Percentiles rank a stretch among this genome's conserved stretches.
Conservation (phyloP, 371 early-diverging fungal genomes). For the Mucor racemosus region DNA sequence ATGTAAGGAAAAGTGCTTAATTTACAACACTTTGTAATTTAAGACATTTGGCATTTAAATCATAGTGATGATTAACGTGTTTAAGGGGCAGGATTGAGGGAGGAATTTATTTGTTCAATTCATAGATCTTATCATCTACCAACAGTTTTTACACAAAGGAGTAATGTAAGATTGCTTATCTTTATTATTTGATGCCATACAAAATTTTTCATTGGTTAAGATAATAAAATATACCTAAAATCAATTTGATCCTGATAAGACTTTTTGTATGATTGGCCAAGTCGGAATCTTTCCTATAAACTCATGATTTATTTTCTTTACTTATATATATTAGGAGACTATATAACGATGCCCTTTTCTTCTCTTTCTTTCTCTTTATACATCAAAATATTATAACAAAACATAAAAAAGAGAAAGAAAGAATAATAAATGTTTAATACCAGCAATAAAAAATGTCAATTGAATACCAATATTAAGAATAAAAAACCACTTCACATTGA, state of each 20-base stretch:
- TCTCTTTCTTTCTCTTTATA: slow-evolving; percentile 9
- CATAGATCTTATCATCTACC: slow-evolving; percentile 8
- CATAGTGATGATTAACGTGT: neutral
- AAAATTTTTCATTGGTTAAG: slow-evolving; percentile 15
- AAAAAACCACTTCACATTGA: slow-evolving; percentile 30
- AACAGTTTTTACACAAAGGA: slow-evolving; percentile 8
- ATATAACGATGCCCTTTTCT: neutral
- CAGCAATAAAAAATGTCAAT: slow-evolving; percentile 11
- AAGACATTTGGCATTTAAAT: neutral
- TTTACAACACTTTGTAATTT: neutral
- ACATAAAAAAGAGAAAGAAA: neutral
- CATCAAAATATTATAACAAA: neutral
- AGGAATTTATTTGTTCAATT: neutral
- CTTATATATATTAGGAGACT: slow-evolving; percentile 6
- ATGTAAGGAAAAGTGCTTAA: neutral
- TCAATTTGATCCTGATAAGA: slow-evolving; percentile 31
- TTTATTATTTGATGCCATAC: slow-evolving; percentile 1
- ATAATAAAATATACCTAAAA: slow-evolving; percentile 21
- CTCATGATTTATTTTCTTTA: slow-evolving; percentile 16
- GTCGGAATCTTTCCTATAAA: slow-evolving; percentile 22
- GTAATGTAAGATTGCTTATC: slow-evolving; percentile 5
- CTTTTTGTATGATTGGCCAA: slow-evolving; percentile 21
- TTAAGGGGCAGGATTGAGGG: neutral
- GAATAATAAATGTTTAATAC: slow-evolving; percentile 6
- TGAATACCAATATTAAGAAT: slow-evolving; percentile 15